Conservation (phyloP, 768 basidiomycete genomes). For the Chlorophyllum brunneum region DNA sequence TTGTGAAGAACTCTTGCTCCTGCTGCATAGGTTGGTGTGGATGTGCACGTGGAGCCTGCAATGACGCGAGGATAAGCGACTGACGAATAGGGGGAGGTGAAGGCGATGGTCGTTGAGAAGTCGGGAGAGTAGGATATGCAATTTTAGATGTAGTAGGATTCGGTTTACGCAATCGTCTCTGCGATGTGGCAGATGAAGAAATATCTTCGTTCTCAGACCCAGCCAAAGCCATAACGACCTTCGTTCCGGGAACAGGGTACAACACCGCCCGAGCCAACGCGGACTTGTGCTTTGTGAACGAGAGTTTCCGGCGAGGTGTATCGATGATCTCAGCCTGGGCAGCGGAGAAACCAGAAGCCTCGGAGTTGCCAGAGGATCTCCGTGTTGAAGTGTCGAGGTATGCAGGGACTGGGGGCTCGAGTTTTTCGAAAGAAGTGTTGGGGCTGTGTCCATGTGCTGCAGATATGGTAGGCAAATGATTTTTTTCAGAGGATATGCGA, state of each 20-base stretch:
- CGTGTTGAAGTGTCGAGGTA: background rate
- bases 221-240: background rate
- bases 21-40: background rate
- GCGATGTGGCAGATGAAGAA: background rate
- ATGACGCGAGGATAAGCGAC: background rate
- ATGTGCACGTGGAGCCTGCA: background rate
- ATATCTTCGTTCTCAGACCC: background rate
- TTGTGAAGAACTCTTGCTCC: background rate
- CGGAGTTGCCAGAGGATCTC: background rate
- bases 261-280: slow-evolving; percentile 6
- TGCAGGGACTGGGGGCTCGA: background rate
- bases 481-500: too few species aligned
- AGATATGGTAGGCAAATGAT: too few species aligned
- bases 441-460: slow-evolving; percentile 1
- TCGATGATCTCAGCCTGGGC: slow-evolving; percentile 10
- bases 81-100: background rate
- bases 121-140: background rate
- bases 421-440: background rate
- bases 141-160: background rate
- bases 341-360: slow-evolving; percentile 2
- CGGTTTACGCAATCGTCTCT: background rate
- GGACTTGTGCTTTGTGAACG: background rate
- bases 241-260: slow-evolving; percentile 1
- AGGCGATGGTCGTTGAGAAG: background rate
- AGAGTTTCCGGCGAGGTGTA: slow-evolving; percentile 4